Conservation (phyloP, 352 stramenopile species). For the Globisporangium cystogenes region DNA sequence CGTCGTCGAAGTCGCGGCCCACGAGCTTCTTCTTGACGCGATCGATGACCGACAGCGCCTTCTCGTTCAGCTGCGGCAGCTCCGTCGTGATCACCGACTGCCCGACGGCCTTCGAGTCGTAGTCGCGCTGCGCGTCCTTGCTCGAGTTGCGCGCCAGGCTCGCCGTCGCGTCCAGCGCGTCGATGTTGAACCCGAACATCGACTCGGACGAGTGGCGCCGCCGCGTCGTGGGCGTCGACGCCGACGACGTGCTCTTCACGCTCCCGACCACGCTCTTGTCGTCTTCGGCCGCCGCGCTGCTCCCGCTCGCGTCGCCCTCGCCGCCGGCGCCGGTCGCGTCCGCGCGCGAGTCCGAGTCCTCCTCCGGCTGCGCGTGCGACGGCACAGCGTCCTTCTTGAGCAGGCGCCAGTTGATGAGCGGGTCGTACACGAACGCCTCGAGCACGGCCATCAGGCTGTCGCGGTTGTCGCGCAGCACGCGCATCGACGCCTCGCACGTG, state of each 20-base stretch:
- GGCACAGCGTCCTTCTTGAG: slow-evolving; percentile 83
- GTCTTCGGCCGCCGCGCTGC: slow-evolving; percentile 8
- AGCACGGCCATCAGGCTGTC: slow-evolving; percentile 99
- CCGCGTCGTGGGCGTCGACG: slow-evolving; percentile 28
- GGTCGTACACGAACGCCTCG: slow-evolving; percentile 99
- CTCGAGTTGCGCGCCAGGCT: slow-evolving; percentile 62
- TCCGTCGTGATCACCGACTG: slow-evolving; percentile 55
- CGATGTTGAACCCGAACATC: slow-evolving; percentile 67
- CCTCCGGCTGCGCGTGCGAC: slow-evolving; percentile 66
- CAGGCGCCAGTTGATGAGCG: slow-evolving; percentile 98
- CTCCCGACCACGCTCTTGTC: slow-evolving; percentile 34
- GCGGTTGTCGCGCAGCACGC: slow-evolving; percentile 97
- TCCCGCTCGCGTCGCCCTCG: background rate
- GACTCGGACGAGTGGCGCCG: slow-evolving; percentile 50
- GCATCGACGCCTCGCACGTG: slow-evolving; percentile 98
- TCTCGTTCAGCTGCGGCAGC: slow-evolving; percentile 82
- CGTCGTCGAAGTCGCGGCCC: slow-evolving; percentile 96
- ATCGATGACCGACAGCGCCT: slow-evolving; percentile 94
- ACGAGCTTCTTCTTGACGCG: slow-evolving; percentile 99
- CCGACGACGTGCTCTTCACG: slow-evolving; percentile 57
- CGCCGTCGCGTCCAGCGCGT: slow-evolving; percentile 43
- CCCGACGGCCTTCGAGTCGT: slow-evolving; percentile 46
- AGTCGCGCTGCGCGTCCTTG: slow-evolving; percentile 44
- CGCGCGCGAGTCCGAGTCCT: slow-evolving; percentile 12
- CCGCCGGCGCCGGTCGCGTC: slow-evolving; percentile 9